Base-by-base conservation (phyloP, 1,284 basidiomycete species). In the Anthracocystis walkeri region DNA sequence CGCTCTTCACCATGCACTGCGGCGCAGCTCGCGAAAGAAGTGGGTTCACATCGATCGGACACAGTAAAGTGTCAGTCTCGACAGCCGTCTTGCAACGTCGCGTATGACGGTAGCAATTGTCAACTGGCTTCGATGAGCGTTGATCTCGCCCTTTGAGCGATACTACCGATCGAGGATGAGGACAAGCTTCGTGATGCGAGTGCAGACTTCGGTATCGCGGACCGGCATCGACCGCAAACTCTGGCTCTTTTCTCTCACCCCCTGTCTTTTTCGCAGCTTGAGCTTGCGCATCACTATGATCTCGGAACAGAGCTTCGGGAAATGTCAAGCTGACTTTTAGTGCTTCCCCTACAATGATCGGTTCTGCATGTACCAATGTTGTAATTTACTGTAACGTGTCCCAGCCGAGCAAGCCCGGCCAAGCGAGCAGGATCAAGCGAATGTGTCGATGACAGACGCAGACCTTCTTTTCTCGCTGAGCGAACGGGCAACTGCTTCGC, bases 261-360 rank as follows among this genome's bases (percentile, higher is more conserved):
- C 27, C 10, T 27, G 25, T 8, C 45, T 48, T 31, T 46, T 31
- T n/a, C 35, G 14, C 35, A 38, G 35, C 35, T 38, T 27, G 46
- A 48, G 46, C 46, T 48, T 48, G 27, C 46, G 46, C 27, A 27
- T 48, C 27, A 31, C 27, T 29, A n/a, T 48, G 27, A 48, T n/a
- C 27, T 29, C 45, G 45, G 27, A 18, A 46, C 27, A 23, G 10
- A 21, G 4, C 21, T 14, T 23, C 44, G 45, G 45, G n/a, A 27
- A 46, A 46, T 4, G 45, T 7, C 46, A 23, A 31, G 11, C 18
- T 29, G 16, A 7, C 35, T 10, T 18, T 31, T 10, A 7, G 46
- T 29, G 44, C 44, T 46, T 46, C 12, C 11, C 16, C 12, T 46
- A 46, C 16, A n/a, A 14, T 27, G 44, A 16, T 46, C 44, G 23